Base-by-base conservation (phyloP, 345 rosid genomes). In the Aethionema arabicum region DNA sequence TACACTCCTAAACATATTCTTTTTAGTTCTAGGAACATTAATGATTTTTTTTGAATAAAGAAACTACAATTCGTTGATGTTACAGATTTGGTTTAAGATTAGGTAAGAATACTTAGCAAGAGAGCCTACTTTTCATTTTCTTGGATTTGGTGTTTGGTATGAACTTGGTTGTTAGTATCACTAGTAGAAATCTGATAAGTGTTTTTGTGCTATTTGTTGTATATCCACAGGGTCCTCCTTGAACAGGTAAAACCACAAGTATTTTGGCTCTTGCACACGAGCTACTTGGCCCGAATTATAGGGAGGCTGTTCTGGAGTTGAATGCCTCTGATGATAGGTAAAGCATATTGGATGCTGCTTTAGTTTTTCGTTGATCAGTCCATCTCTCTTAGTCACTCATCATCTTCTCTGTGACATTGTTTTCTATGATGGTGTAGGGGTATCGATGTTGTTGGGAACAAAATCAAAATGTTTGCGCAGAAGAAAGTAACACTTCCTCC, bases 271-370 rank as follows among this genome's bases (percentile, higher is more conserved):
- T 93, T 66, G 96, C 99, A 1, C 99, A 87, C 49, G 96, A 93
- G 79, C 92, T 90, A 0, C 72, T 90, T 56, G 99, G 97, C n/a
- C 80, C 87, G 0, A 82, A 77, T 32, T 90, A 78, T 59, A 90
- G 52, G 70, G 97, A 90, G 68, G 95, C 90, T 65, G 97, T 93
- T 74, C 52, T 90, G 50, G 99, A 93, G 83, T 65, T 93, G 59
- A 93, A 93, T 82, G 99, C 99, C 52, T 93, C 97, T 1, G 96
- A 93, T 80, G 99, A 93, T 74, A 85, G 97, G 99, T 82, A 56
- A 44, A 38, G 36, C 4, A 12, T 52, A 6, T 56, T 36, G 47
- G 32, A 47, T 63, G 27, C 14, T 9, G 14, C 31, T 54, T 14
- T 4, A 6, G 56, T 33, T 61, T n/a, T 32, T 68, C 11, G 6